These are phyloP conservation scores for Ganoderma boninense DNA, from an alignment of 1,284 basidiomycete genomes.

Conservation along the genomic window DNA sequence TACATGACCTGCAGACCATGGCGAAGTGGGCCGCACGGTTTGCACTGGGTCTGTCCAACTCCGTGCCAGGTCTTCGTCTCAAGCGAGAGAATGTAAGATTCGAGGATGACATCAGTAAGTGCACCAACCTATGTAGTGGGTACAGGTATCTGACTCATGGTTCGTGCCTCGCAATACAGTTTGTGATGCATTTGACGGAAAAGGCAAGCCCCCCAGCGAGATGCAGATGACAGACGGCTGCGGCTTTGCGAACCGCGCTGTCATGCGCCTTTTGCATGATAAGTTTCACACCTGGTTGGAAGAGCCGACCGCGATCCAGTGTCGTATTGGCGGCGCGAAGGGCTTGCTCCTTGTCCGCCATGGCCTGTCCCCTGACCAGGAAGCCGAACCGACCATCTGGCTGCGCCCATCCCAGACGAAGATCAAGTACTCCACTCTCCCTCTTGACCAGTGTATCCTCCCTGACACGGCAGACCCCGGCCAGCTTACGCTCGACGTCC, in stretches of 20 bases:
- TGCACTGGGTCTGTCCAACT: constrained; percentile 49
- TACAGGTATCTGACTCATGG: neutral
- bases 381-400: constrained; percentile 40
- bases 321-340: constrained; percentile 49
- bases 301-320: constrained; percentile 50
- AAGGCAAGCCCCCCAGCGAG: constrained; percentile 41
- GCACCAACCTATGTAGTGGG: neutral
- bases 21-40: constrained; percentile 52
- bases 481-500: constrained; percentile 48
- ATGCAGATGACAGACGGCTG: constrained; percentile 56
- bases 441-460: constrained; percentile 15
- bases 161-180: constrained; percentile 21
- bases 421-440: constrained; percentile 41
- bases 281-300: constrained; percentile 39
- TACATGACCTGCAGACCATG: constrained; percentile 40
- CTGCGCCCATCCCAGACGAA: constrained; percentile 54
- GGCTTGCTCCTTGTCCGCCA: constrained; percentile 33
- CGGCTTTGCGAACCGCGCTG: constrained; percentile 46
- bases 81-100: constrained; percentile 35
- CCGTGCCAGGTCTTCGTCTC: constrained; percentile 47
- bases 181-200: constrained; percentile 24
- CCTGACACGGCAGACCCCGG: constrained; percentile 39
- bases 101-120: constrained; percentile 44
- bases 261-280: constrained; percentile 40
- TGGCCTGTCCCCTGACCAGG: constrained; percentile 22